Evolutionary conservation across 805 yeast genomes (phyloP).

Genomic region (Sugiyamaella marilandica): DNA sequence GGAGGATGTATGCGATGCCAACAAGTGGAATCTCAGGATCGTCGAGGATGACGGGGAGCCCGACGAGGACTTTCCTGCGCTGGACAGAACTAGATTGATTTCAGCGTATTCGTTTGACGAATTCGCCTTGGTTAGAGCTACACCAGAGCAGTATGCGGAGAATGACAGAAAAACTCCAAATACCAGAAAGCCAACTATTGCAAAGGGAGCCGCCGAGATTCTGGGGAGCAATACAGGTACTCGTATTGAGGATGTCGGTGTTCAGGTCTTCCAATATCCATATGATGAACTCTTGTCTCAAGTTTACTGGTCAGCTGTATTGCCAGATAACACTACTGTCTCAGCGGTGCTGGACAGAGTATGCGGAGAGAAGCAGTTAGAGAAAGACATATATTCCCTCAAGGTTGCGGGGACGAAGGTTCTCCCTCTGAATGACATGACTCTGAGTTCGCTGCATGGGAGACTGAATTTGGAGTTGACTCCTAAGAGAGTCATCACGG

Average conservation of each 20-base stretch:
- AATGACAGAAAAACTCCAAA: conserved; percentile 34
- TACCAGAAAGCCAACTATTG: conserved; percentile 16
- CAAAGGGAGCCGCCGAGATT: not conserved
- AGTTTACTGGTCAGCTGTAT: conserved; percentile 26
- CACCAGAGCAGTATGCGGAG: conserved; percentile 31
- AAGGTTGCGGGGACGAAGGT: conserved; percentile 29
- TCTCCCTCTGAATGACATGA: conserved; percentile 20
- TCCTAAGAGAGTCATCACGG: conserved; percentile 40
- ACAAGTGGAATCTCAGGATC: conserved; percentile 69
- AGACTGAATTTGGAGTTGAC: conserved; percentile 40
- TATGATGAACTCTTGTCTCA: conserved; percentile 29
- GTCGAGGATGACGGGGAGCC: conserved; percentile 93
- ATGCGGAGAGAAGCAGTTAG: conserved; percentile 31
- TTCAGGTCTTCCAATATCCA: conserved; percentile 31
- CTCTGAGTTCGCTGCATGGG: conserved; percentile 41
- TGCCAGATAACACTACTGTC: conserved; percentile 21
- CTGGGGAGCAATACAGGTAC: conserved; percentile 2
- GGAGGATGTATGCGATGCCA: conserved; percentile 45
- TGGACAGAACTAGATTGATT: conserved; percentile 63
- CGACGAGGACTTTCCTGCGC: conserved; percentile 83
- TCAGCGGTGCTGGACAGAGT: conserved; percentile 27
- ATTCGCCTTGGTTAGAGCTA: conserved; percentile 65
- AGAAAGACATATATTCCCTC: conserved; percentile 29
- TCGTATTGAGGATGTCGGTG: conserved; percentile 10
- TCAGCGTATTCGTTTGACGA: conserved; percentile 76